Percentiles rank a stretch among this genome's conserved stretches.
These are phyloP conservation scores for Carex pumila DNA, from an alignment of 176 grass and related monocot genomes.

Conservation along the genomic window DNA sequence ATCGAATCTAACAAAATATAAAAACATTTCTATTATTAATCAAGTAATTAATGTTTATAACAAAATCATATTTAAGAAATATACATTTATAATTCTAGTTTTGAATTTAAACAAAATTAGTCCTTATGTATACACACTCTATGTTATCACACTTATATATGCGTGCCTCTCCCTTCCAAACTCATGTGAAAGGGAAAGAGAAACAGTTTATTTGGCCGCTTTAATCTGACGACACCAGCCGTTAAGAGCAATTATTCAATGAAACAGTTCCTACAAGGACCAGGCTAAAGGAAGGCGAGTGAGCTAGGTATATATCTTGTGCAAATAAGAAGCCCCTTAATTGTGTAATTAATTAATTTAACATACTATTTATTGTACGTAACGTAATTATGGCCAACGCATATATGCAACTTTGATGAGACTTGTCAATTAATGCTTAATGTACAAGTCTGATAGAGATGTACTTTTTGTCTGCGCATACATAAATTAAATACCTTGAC, in stretches of 20 bases:
- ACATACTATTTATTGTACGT: not conserved
- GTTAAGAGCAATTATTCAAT: not conserved
- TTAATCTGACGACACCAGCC: not conserved
- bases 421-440: not conserved
- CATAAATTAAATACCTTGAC: not conserved
- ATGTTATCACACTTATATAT: not conserved
- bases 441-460: not conserved
- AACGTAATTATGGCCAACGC: not conserved
- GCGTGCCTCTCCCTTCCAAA: not conserved
- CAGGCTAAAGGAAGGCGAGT: too few species aligned
- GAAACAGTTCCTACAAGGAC: not conserved
- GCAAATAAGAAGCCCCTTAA: not conserved
- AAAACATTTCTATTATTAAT: not conserved
- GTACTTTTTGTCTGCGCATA: not conserved
- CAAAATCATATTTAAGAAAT: too few species aligned
- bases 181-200: constrained; percentile 1
- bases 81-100: not conserved
- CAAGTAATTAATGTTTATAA: too few species aligned
- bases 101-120: not conserved
- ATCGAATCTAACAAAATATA: too few species aligned
- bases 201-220: not conserved
- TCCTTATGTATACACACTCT: too few species aligned
- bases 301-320: not conserved
- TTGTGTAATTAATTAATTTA: not conserved
- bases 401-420: not conserved